Evolutionary conservation across 768 basidiomycete species (phyloP).

Genomic region (Russula virescens): DNA sequence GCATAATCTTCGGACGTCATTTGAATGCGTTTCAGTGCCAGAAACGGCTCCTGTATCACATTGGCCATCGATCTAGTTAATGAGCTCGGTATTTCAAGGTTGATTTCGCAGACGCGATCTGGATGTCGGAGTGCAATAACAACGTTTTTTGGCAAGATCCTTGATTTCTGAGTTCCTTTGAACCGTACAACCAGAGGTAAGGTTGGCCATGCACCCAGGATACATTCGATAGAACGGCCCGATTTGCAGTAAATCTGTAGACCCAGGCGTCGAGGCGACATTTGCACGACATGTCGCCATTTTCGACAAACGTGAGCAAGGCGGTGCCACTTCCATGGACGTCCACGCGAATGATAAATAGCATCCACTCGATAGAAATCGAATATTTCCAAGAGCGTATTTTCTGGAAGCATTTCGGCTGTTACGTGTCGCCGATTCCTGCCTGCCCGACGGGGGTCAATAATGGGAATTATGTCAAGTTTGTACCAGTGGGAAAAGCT

Average conservation of each 20-base stretch:
- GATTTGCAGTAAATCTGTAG: neutral
- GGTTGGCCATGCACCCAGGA: neutral
- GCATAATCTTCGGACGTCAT: constrained; percentile 32
- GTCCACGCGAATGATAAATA: neutral
- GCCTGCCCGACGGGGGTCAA: neutral
- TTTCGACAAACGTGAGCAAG: neutral
- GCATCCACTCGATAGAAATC: neutral
- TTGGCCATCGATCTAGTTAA: constrained; percentile 23
- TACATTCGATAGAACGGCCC: neutral
- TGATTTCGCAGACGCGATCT: neutral
- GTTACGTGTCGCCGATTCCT: neutral
- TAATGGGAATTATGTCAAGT: neutral
- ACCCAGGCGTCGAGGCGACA: neutral
- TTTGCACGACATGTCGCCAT: neutral
- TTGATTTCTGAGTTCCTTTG: no score
- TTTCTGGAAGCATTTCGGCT: neutral
- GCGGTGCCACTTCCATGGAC: neutral
- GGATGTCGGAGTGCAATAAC: neutral
- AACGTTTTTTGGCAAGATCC: neutral
- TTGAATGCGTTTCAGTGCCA: constrained; percentile 4
- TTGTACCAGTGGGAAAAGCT: no score
- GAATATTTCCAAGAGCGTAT: neutral
- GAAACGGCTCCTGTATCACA: constrained; percentile 28
- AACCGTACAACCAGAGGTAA: neutral
- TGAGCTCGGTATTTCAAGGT: neutral